phyloP scores from a whole-genome alignment of 768 basidiomycete genomes.

The Kwoniella heveanensis region DNA sequence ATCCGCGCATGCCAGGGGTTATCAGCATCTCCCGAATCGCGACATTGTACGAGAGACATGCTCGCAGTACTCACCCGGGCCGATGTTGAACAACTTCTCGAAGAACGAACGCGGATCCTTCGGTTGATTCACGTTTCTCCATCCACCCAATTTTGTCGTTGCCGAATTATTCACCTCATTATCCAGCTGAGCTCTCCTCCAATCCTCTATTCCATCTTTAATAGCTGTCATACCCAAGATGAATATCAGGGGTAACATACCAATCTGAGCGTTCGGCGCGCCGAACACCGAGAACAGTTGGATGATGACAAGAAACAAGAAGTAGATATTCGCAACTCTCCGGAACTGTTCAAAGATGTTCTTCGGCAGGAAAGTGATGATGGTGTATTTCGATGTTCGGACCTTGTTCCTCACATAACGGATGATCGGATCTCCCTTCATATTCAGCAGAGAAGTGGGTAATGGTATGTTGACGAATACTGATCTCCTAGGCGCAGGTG shows the following conservation, averaged over 20 bases:
- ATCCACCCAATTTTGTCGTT: conserved; percentile 81
- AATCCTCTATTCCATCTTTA: conserved; percentile 96
- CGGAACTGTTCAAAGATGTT: conserved; percentile 94
- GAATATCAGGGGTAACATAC: conserved; percentile 81
- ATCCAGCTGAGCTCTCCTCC: conserved; percentile 81
- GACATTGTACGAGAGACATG: too few species aligned
- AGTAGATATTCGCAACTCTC: conserved; percentile 90
- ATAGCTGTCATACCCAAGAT: conserved; percentile 85
- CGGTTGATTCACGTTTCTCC: conserved; percentile 87
- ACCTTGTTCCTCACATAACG: conserved; percentile 93
- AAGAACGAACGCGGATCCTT: conserved; percentile 73
- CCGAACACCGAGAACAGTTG: conserved; percentile 92
- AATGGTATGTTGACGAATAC: conserved; percentile 78
- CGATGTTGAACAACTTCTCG: conserved; percentile 69
- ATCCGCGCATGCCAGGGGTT: background rate
- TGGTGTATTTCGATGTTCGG: conserved; percentile 88
- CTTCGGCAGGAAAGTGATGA: conserved; percentile 87
- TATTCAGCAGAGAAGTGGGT: conserved; percentile 67
- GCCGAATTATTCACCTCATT: conserved; percentile 95
- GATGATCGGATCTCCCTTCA: conserved; percentile 71
- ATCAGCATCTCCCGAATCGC: too few species aligned
- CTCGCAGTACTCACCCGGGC: conserved; percentile 33
- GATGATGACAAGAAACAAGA: conserved; percentile 76
- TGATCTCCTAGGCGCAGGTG: conserved; percentile 62
- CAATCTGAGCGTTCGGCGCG: conserved; percentile 75